A percentile compares a stretch with the other conserved stretches of the same genome.
Conservation (phyloP, 257 asterid genomes). For the Leptodermis oblonga region DNA sequence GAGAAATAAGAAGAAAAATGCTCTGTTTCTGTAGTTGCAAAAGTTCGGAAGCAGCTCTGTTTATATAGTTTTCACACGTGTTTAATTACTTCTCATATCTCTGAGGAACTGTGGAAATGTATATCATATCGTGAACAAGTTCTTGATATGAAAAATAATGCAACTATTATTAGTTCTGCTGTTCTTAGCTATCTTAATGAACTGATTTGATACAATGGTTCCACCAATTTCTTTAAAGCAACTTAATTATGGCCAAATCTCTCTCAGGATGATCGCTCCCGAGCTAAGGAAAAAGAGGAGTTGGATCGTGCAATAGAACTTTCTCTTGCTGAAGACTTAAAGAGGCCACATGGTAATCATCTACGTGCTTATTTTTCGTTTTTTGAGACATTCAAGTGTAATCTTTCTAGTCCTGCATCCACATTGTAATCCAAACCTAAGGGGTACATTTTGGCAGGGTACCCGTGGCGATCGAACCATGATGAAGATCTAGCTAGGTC, state of each 20-base stretch:
- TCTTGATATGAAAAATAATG: not conserved
- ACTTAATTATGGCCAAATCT: conserved; percentile 5
- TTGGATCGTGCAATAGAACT: conserved; percentile 81
- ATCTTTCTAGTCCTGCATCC: not conserved
- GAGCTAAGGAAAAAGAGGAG: conserved; percentile 69
- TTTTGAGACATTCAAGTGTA: not conserved
- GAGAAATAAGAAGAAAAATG: not conserved
- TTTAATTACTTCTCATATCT: not conserved
- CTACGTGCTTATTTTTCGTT: no score
- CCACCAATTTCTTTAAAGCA: not conserved
- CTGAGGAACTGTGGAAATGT: not conserved
- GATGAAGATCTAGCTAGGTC: conserved; percentile 55
- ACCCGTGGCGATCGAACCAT: conserved; percentile 42
- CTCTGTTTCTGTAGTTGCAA: not conserved
- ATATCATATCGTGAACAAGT: not conserved
- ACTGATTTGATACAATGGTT: not conserved
- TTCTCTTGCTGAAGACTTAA: conserved; percentile 69
- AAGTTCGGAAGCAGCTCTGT: not conserved
- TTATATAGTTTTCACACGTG: not conserved
- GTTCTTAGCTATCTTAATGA: not conserved
- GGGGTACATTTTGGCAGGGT: conserved; percentile 40
- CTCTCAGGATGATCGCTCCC: conserved; percentile 72
- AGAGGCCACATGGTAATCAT: conserved; percentile 55
- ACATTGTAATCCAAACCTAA: conserved; percentile 4
- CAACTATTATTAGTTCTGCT: not conserved